Percentiles rank a stretch among this genome's conserved stretches.
Conservation (phyloP, 306 rosid genomes). For the Myrica gale region DNA sequence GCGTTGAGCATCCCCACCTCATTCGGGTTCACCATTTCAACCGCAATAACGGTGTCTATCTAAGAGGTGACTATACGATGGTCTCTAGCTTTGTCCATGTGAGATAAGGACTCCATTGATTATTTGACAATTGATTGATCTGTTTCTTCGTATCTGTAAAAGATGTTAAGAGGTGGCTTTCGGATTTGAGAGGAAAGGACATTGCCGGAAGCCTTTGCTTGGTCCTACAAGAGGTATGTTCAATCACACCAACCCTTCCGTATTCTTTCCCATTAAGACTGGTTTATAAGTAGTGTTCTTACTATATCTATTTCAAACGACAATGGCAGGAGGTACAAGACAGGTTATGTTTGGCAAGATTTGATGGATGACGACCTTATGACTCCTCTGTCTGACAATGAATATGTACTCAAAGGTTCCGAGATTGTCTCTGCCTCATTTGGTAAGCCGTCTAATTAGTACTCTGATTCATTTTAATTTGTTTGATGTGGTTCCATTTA, state of each 20-base stretch:
- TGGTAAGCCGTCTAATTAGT: conserved; percentile 35
- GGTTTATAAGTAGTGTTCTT: not conserved
- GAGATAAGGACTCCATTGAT: not conserved
- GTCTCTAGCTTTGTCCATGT: not conserved
- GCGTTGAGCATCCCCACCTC: conserved; percentile 73
- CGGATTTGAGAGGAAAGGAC: conserved; percentile 68
- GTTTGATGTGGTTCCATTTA: conserved; percentile 14
- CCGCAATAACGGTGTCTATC: conserved; percentile 58
- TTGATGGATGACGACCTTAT: conserved; percentile 79
- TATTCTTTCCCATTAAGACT: not conserved
- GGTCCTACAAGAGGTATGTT: conserved; percentile 81
- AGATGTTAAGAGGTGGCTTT: conserved; percentile 85
- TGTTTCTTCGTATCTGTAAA: conserved; percentile 8
- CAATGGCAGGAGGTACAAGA: conserved; percentile 77
- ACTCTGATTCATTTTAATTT: not conserved
- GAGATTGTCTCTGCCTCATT: conserved; percentile 43
- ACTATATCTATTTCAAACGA: conserved; percentile 16
- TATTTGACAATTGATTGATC: conserved; percentile 1
- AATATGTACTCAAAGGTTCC: conserved; percentile 87
- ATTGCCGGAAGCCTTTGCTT: conserved; percentile 63
- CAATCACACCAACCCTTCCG: not conserved
- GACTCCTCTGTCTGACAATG: conserved; percentile 84
- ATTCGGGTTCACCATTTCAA: conserved; percentile 66
- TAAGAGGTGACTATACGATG: conserved; percentile 50
- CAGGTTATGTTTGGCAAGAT: conserved; percentile 90